Conservation (phyloP, 2,329 filamentous ascomycete genomes). For the Diaporthe australafricana region DNA sequence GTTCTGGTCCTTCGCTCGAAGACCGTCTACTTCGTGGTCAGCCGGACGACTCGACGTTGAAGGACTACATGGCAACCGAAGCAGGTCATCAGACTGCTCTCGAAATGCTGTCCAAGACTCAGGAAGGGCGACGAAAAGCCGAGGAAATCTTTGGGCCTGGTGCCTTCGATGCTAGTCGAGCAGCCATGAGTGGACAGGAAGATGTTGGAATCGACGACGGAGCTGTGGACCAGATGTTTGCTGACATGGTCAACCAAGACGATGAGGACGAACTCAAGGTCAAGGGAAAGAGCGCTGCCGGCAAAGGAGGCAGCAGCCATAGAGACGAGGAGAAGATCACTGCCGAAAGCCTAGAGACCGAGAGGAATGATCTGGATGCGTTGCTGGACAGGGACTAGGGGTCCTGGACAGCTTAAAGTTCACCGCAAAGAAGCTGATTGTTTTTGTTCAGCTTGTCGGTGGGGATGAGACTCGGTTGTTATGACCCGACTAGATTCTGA, state of each 20-base stretch:
- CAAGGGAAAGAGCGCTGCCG: conserved; percentile 45
- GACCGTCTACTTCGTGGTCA: conserved; percentile 62
- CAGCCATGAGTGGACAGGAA: conserved; percentile 7
- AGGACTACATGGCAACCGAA: conserved; percentile 54
- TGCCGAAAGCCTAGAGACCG: conserved; percentile 56
- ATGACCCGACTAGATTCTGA: background rate
- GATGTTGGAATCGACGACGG: conserved; percentile 52
- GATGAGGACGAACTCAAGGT: conserved; percentile 56
- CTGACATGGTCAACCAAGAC: conserved; percentile 65
- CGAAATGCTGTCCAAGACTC: conserved; percentile 63
- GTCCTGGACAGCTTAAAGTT: background rate
- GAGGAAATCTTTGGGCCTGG: conserved; percentile 63
- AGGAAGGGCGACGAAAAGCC: conserved; percentile 61
- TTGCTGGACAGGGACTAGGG: conserved; percentile 55
- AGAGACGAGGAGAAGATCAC: conserved; percentile 45
- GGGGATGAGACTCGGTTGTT: conserved; percentile 3
- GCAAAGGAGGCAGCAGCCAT: background rate
- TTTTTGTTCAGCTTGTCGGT: background rate
- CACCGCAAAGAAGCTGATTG: background rate
- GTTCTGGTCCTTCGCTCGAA: conserved; percentile 57
- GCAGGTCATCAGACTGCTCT: conserved; percentile 62
- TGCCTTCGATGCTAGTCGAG: conserved; percentile 52
- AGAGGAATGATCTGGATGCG: conserved; percentile 60
- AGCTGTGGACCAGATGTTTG: conserved; percentile 67
- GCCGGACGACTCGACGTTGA: conserved; percentile 54